These are phyloP conservation scores for Paraleonurus japonicus DNA, from an alignment of 257 asterid species.

Conservation along the genomic window DNA sequence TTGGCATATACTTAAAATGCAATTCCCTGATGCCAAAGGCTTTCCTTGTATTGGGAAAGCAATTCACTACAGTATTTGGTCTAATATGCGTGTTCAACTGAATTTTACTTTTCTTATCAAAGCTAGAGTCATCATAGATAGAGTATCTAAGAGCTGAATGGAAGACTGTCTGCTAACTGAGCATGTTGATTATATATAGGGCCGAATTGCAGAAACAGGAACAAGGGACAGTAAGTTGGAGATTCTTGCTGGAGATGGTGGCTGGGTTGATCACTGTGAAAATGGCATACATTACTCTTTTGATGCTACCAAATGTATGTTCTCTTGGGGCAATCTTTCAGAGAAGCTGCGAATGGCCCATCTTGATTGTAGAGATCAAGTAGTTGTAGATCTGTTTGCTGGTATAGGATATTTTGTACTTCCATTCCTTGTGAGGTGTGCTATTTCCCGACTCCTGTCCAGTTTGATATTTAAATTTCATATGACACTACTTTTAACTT, in stretches of 20 bases:
- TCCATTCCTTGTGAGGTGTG: slow-evolving; percentile 87
- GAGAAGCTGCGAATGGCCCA: slow-evolving; percentile 86
- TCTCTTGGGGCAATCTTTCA: slow-evolving; percentile 98
- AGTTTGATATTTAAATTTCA: neutral
- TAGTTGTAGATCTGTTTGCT: slow-evolving; percentile 86
- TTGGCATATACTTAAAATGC: neutral
- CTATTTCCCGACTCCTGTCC: slow-evolving; percentile 10
- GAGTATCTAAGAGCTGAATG: slow-evolving; percentile 14
- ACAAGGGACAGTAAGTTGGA: slow-evolving; percentile 93
- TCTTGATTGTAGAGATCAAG: slow-evolving; percentile 78
- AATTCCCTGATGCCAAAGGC: neutral
- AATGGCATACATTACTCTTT: slow-evolving; percentile 84
- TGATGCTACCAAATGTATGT: slow-evolving; percentile 94
- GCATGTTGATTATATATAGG: slow-evolving; percentile 47
- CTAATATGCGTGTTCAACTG: slow-evolving; percentile 4
- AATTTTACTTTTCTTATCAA: slow-evolving; percentile 12
- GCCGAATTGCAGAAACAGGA: slow-evolving; percentile 70
- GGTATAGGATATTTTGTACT: slow-evolving; percentile 97
- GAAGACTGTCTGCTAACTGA: slow-evolving; percentile 24
- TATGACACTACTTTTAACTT: neutral
- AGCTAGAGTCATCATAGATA: slow-evolving; percentile 12
- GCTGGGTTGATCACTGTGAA: slow-evolving; percentile 97
- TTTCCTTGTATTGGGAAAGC: neutral
- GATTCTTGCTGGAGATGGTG: slow-evolving; percentile 85
- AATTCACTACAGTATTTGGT: slow-evolving; percentile 3